Percentiles rank a stretch among this genome's conserved stretches.
These are phyloP conservation scores for Bacidia rubella DNA, from an alignment of 495 filamentous ascomycete genomes.

Conservation along the genomic window DNA sequence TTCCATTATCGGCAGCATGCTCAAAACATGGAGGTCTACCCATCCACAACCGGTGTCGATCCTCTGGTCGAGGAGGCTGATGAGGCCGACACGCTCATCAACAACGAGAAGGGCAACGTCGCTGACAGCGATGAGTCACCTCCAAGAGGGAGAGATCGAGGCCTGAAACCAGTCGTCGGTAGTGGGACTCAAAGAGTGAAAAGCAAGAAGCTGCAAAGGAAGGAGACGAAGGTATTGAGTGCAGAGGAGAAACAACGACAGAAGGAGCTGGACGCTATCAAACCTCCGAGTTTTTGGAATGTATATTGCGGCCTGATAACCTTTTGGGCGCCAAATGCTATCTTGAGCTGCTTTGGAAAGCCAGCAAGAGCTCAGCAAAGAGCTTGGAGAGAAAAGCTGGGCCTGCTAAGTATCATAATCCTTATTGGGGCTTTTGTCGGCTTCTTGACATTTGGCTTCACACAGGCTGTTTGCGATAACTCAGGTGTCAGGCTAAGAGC, in stretches of 20 bases:
- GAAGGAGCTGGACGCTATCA: slow-evolving; percentile 53
- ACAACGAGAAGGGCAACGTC: slow-evolving; percentile 35
- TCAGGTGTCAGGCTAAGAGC: slow-evolving; percentile 56
- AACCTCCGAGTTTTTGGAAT: slow-evolving; percentile 82
- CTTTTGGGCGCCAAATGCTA: slow-evolving; percentile 83
- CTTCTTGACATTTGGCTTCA: slow-evolving; percentile 95
- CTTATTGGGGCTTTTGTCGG: slow-evolving; percentile 81
- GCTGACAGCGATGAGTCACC: slow-evolving; percentile 26
- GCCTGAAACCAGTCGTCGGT: slow-evolving; percentile 18
- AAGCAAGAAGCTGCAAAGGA: slow-evolving; percentile 38
- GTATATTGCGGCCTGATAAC: slow-evolving; percentile 89
- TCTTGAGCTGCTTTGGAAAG: slow-evolving; percentile 77
- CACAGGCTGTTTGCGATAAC: slow-evolving; percentile 64
- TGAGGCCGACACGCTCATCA: slow-evolving; percentile 42
- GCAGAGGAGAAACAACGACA: slow-evolving; percentile 50
- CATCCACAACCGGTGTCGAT: slow-evolving; percentile 85
- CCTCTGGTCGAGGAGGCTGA: slow-evolving; percentile 61
- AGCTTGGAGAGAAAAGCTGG: slow-evolving; percentile 99
- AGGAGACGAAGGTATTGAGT: slow-evolving; percentile 32
- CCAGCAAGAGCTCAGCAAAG: slow-evolving; percentile 75
- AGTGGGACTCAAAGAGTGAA: slow-evolving; percentile 23
- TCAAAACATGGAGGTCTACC: slow-evolving; percentile 68
- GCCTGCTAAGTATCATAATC: slow-evolving; percentile 83
- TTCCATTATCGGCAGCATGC: slow-evolving; percentile 90
- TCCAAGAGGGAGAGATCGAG: slow-evolving; percentile 32